A percentile compares a stretch with the other conserved stretches of the same genome.
Conservation (phyloP, 1,139 yeast species). For the Blastobotrys illinoisensis region DNA sequence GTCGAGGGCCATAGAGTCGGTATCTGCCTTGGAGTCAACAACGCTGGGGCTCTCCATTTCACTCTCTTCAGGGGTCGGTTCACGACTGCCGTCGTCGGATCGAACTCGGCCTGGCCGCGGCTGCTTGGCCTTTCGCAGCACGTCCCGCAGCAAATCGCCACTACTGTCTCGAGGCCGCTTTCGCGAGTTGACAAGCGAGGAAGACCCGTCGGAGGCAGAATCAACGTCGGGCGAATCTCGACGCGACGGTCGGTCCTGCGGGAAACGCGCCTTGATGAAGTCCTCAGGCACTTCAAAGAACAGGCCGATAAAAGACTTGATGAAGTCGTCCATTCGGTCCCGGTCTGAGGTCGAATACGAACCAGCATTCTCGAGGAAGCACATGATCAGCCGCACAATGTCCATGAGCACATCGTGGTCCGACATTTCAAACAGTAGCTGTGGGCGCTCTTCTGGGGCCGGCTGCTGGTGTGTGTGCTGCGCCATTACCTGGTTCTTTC, state of each 20-base stretch:
- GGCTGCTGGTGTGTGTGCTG: conserved; percentile 4
- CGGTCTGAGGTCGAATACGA: conserved; percentile 79
- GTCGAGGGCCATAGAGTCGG: conserved; percentile 12
- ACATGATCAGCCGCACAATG: conserved; percentile 60
- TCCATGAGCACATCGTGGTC: conserved; percentile 72
- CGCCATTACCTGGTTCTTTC: conserved; percentile 56
- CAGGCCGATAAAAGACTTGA: conserved; percentile 61
- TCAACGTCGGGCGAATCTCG: conserved; percentile 18
- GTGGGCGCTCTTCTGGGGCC: conserved; percentile 38
- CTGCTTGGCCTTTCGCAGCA: conserved; percentile 56
- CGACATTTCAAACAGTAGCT: conserved; percentile 59
- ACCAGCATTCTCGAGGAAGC: conserved; percentile 60
- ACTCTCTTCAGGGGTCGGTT: conserved; percentile 25
- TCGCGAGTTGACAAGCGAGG: conserved; percentile 40
- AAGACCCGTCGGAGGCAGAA: conserved; percentile 15
- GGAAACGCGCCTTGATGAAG: conserved; percentile 19
- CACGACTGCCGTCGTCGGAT: conserved; percentile 10
- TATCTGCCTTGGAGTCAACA: conserved; percentile 2
- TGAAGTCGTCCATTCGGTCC: conserved; percentile 66
- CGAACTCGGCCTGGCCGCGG: conserved; percentile 10
- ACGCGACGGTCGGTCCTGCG: conserved; percentile 14
- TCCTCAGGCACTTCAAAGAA: conserved; percentile 52
- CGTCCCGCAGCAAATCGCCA: conserved; percentile 65
- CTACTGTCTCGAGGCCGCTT: conserved; percentile 39
- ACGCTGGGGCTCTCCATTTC: conserved; percentile 13